phyloP scores from a whole-genome alignment of 169 alveolate species.

The Plasmodium blacklocki region DNA sequence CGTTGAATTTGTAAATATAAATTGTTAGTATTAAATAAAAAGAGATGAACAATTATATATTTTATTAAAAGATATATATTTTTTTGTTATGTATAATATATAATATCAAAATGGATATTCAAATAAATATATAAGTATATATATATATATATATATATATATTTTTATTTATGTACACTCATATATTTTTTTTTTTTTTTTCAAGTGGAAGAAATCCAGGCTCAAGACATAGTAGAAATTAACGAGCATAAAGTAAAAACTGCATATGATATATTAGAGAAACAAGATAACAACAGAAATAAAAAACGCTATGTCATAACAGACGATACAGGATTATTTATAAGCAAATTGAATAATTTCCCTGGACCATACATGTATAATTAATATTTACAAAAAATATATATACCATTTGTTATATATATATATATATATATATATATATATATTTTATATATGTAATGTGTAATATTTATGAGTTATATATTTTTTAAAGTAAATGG shows the following conservation, averaged over 20 bases:
- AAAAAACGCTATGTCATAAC: slow-evolving; percentile 24
- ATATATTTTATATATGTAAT: not conserved
- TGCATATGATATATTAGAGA: slow-evolving; percentile 29
- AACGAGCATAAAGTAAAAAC: slow-evolving; percentile 33
- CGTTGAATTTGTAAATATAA: slow-evolving; percentile 20
- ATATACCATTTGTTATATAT: not conserved
- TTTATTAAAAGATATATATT: too few species aligned
- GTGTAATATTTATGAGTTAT: too few species aligned
- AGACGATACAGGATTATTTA: slow-evolving; percentile 55
- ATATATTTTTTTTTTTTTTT: too few species aligned
- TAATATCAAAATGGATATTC: too few species aligned
- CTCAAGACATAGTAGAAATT: slow-evolving; percentile 49
- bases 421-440: not conserved
- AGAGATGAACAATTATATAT: not conserved
- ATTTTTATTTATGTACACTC: too few species aligned
- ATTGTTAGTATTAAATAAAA: slow-evolving; percentile 11
- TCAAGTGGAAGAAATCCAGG: slow-evolving; percentile 32
- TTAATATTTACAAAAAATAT: not conserved
- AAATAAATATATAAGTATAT: not conserved
- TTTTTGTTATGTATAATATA: too few species aligned
- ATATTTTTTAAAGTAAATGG: not conserved
- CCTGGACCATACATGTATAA: slow-evolving; percentile 64
- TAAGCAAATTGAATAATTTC: slow-evolving; percentile 24
- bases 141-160: not conserved
- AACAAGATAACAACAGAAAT: not conserved